Evolutionary conservation across 345 rosid genomes (phyloP).

Genomic region (Pseudoturritis turrita): DNA sequence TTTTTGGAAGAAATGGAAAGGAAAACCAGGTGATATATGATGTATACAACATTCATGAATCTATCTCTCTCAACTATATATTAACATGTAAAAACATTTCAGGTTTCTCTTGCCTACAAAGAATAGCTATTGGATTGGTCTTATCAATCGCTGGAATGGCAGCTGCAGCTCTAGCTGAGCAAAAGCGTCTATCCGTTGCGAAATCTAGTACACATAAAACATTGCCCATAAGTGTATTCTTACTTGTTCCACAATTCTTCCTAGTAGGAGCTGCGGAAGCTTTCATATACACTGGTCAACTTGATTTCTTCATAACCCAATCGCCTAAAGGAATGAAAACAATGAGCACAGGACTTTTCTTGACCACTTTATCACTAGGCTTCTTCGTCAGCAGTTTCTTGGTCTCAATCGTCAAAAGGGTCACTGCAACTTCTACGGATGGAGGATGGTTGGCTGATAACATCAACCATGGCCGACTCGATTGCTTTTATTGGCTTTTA

Average conservation of each 20-base stretch:
- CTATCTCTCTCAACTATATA: not conserved
- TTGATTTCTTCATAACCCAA: slow-evolving; percentile 66
- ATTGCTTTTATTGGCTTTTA: slow-evolving; percentile 48
- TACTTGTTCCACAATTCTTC: slow-evolving; percentile 58
- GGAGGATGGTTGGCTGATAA: slow-evolving; percentile 50
- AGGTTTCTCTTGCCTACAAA: slow-evolving; percentile 60
- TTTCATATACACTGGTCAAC: slow-evolving; percentile 66
- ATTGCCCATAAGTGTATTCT: slow-evolving; percentile 47
- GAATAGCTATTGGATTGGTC: slow-evolving; percentile 57
- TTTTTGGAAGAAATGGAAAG: slow-evolving; percentile 46
- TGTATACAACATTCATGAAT: not conserved
- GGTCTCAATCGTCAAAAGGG: slow-evolving; percentile 42
- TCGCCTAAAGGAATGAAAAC: slow-evolving; percentile 70
- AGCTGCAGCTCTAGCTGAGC: slow-evolving; percentile 46
- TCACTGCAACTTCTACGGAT: slow-evolving; percentile 23
- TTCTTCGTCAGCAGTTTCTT: slow-evolving; percentile 59
- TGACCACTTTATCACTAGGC: slow-evolving; percentile 57
- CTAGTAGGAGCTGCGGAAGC: slow-evolving; percentile 66
- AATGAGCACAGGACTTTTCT: slow-evolving; percentile 67
- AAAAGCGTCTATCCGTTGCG: slow-evolving; percentile 37
- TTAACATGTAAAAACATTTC: not conserved
- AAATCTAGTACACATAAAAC: slow-evolving; percentile 27
- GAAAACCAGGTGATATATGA: slow-evolving; percentile 37
- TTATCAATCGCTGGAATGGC: slow-evolving; percentile 59
- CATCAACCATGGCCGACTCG: slow-evolving; percentile 47